These are phyloP conservation scores for Candida manassasensis DNA, from an alignment of 805 yeast species.

Conservation along the genomic window DNA sequence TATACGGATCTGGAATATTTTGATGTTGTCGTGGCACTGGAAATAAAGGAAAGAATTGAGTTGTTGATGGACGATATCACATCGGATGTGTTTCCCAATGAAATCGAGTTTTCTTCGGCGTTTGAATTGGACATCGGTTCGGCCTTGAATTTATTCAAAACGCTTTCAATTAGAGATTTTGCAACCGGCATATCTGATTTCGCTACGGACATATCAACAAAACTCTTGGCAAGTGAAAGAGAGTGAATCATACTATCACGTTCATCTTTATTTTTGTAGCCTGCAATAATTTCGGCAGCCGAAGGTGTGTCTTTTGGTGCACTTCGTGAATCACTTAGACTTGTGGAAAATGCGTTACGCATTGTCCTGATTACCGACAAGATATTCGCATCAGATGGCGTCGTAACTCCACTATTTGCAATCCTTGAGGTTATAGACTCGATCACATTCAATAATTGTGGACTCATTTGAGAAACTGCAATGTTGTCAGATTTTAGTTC, in stretches of 20 bases:
- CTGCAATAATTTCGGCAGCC: conserved; percentile 17
- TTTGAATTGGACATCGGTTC: conserved; percentile 4
- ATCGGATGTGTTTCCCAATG: conserved; percentile 7
- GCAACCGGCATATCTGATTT: conserved; percentile 16
- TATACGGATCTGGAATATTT: conserved; percentile 3
- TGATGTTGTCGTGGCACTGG: conserved; percentile 16
- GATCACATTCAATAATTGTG: conserved; percentile 31
- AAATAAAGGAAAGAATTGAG: conserved; percentile 20
- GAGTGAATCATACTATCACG: conserved; percentile 24
- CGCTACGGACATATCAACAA: conserved; percentile 16
- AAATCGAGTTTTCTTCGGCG: conserved; percentile 1
- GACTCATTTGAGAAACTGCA: conserved; percentile 12
- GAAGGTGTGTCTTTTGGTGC: conserved; percentile 12
- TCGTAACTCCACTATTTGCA: conserved; percentile 16
- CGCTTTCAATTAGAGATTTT: conserved; percentile 19
- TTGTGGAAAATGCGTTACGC: conserved; percentile 28
- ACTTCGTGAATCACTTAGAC: conserved; percentile 9
- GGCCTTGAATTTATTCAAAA: conserved; percentile 15
- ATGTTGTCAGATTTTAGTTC: conserved; percentile 14
- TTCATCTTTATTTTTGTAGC: conserved; percentile 19
- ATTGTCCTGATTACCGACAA: conserved; percentile 36
- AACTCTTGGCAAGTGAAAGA: conserved; percentile 27
- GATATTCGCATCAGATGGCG: conserved; percentile 21
- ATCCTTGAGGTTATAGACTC: conserved; percentile 29
- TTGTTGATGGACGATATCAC: conserved; percentile 13